These are phyloP conservation scores for Funneliformis caledonium DNA, from an alignment of 371 early-diverging fungal genomes.

Conservation along the genomic window DNA sequence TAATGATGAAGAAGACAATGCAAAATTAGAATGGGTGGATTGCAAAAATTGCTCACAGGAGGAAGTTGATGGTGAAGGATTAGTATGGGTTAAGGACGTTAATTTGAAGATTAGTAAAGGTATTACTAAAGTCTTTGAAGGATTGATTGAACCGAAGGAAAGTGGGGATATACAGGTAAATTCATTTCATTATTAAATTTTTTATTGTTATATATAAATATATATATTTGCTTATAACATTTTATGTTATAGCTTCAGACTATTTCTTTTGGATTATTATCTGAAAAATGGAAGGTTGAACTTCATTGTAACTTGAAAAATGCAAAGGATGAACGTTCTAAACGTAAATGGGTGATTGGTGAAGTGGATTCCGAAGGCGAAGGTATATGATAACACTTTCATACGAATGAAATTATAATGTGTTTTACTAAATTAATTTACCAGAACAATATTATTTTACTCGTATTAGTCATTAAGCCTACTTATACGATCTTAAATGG, in stretches of 20 bases:
- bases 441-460: not conserved
- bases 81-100: constrained; percentile 46
- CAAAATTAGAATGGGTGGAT: constrained; percentile 43
- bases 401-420: not conserved
- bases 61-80: constrained; percentile 30
- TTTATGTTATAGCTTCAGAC: not conserved
- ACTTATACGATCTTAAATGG: constrained; percentile 56
- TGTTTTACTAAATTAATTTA: not conserved
- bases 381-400: not conserved
- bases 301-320: constrained; percentile 53
- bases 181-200: constrained; percentile 8
- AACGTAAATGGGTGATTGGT: constrained; percentile 48
- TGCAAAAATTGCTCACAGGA: constrained; percentile 41
- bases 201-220: not conserved
- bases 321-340: not conserved
- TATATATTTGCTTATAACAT: too few relatives aligned
- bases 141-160: constrained; percentile 58
- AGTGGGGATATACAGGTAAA: constrained; percentile 68
- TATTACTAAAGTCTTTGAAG: constrained; percentile 68
- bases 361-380: not conserved
- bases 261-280: constrained; percentile 1
- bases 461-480: constrained; percentile 14
- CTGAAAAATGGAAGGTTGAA: constrained; percentile 48
- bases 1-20: not conserved
- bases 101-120: constrained; percentile 59